Evolutionary conservation across 129 eudicot species (phyloP), one percentile per base, ranked within the genome.

Genomic region (Saposhnikovia divaricata): DNA sequence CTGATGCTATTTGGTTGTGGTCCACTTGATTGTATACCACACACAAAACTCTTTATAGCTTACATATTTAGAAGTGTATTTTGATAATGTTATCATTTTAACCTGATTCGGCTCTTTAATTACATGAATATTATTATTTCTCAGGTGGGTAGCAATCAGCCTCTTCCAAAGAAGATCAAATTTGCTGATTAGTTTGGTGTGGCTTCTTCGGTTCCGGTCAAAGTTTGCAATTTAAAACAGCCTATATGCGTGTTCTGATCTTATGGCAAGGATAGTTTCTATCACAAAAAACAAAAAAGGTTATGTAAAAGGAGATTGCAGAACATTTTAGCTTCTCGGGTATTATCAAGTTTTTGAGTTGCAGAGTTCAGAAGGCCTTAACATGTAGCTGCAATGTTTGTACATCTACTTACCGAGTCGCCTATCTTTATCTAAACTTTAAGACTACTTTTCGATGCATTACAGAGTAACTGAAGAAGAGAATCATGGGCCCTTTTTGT

Each of bases 161-260:
- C 89, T 48, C 85, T 76, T 46, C 84, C 89, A 11, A 92, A 92
- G 91, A 92, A 92, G 93, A 92, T 90, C 70, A 90, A 78, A 77
- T 82, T 86, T 70, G 92, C 82, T 31, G 75, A 68, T 23, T 83
- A 82, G 48, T 76, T 61, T 68, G 73, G 43, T 6, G 21, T 12
- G 42, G 73, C 42, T 68, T 68, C 21, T 3, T 13, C 4, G 15
- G 69, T 23, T 61, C 34, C 25, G 69, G 69, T 61, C 69, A 3
- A 61, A 9, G 34, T 23, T 1, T 61, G 69, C 69, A n/a, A 61
- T n/a, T 61, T 7, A 9, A 25, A 61, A 21, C 69, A 61, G 28
- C 66, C n/a, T 57, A 23, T 7, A 2, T 7, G 66, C 28, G 9
- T 57, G 66, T 57, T 57, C 5, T 57, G 66, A 57, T 57, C 66